These are phyloP conservation scores for Auricularia heimuer DNA, from an alignment of 768 basidiomycete genomes.

Conservation along the genomic window DNA sequence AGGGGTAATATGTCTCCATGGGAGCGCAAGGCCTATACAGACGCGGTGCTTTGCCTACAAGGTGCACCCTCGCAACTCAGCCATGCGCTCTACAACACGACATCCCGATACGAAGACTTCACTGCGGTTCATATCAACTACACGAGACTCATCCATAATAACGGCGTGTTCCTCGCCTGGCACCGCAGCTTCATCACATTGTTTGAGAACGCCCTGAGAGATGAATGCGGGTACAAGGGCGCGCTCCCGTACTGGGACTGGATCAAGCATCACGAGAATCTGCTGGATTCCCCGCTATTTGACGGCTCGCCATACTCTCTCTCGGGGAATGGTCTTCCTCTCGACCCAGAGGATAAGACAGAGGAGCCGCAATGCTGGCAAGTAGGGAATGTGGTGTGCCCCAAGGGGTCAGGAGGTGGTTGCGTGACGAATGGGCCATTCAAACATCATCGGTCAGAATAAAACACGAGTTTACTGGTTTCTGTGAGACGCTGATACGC, in stretches of 20 bases:
- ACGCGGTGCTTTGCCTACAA: background rate
- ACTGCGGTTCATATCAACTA: background rate
- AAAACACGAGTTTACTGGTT: no score
- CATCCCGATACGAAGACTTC: background rate
- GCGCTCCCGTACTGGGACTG: slow-evolving; percentile 22
- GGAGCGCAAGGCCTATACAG: background rate
- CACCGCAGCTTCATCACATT: slow-evolving; percentile 19
- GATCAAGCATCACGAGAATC: background rate
- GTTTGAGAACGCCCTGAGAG: slow-evolving; percentile 18
- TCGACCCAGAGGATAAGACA: background rate
- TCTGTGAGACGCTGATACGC: no score
- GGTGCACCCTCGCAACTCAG: background rate
- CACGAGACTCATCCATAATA: background rate
- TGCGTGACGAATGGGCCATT: background rate
- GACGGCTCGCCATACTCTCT: background rate
- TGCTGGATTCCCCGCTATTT: background rate
- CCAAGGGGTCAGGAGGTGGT: background rate
- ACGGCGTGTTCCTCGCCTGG: slow-evolving; percentile 26
- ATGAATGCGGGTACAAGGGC: slow-evolving; percentile 18
- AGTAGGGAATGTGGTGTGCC: background rate
- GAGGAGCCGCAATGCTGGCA: background rate
- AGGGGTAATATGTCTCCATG: background rate
- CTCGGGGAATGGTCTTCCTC: background rate
- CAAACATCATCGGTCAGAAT: background rate
- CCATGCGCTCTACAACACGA: background rate